Evolutionary conservation across 73 alveolate genomes (phyloP).

Genomic region (Tetrahymena borealis): DNA sequence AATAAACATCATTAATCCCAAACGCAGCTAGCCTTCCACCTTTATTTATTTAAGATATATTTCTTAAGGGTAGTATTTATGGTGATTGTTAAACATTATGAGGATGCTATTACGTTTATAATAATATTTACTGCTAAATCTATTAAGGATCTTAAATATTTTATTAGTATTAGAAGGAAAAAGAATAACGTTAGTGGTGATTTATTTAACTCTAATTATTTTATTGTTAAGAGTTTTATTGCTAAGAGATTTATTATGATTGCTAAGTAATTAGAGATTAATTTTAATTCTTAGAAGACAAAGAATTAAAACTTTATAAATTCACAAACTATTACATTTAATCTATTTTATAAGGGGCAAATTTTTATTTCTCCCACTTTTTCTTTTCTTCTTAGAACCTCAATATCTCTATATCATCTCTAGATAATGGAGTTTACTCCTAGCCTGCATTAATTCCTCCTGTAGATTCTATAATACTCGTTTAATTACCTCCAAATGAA

Average conservation of each 20-base stretch:
- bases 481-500: neutral
- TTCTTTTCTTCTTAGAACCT: neutral
- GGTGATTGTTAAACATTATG: no score
- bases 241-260: neutral
- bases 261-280: neutral
- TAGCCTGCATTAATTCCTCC: neutral
- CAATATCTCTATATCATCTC: neutral
- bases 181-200: neutral
- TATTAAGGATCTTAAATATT: no score
- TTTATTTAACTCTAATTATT: neutral
- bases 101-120: no score
- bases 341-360: neutral
- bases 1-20: neutral
- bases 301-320: neutral
- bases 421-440: neutral
- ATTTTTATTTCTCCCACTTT: neutral
- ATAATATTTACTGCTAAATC: no score
- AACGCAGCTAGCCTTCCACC: neutral
- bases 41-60: no score
- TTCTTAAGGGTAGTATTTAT: no score
- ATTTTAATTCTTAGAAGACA: neutral
- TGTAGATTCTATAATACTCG: neutral
- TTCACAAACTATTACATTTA: neutral
- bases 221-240: neutral
- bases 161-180: neutral